phyloP scores from a whole-genome alignment of 768 basidiomycete genomes.

The Suillus lakei region DNA sequence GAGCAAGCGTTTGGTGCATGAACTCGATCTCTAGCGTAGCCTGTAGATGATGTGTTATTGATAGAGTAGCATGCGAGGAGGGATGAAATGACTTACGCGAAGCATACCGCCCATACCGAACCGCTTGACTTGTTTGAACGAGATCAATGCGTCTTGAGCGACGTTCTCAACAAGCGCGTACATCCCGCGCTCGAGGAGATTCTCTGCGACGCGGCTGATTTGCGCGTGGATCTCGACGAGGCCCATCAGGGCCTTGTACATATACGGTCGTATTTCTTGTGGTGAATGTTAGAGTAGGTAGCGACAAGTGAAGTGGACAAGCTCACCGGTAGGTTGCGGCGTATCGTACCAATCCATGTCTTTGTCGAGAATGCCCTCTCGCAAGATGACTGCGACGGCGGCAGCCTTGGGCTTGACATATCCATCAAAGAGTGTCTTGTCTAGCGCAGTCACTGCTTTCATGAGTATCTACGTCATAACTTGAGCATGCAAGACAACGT shows the following conservation, averaged over 20 bases:
- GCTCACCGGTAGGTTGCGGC: constrained; percentile 85
- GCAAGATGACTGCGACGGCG: constrained; percentile 67
- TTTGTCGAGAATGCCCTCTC: constrained; percentile 77
- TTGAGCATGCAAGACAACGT: background rate
- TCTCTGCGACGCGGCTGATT: constrained; percentile 79
- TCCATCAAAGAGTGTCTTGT: constrained; percentile 87
- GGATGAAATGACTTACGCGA: constrained; percentile 59
- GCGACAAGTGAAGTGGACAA: constrained; percentile 1
- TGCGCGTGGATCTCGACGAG: constrained; percentile 94
- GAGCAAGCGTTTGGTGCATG: constrained; percentile 93
- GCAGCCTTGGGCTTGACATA: constrained; percentile 84
- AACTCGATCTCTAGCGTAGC: constrained; percentile 99
- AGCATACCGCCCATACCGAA: constrained; percentile 99
- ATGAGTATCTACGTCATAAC: constrained; percentile 60
- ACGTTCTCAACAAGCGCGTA: constrained; percentile 82
- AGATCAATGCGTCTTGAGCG: constrained; percentile 80
- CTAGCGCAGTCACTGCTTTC: constrained; percentile 81
- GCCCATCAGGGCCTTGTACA: constrained; percentile 86
- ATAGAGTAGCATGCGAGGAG: background rate
- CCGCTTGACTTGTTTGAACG: constrained; percentile 86
- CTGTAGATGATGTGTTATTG: constrained; percentile 44
- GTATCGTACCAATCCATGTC: constrained; percentile 95
- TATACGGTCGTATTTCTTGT: constrained; percentile 91
- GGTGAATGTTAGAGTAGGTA: constrained; percentile 14
- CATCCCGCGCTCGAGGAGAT: constrained; percentile 82